Base-by-base conservation (phyloP, 2,329 filamentous ascomycete species). In the Xylaria sp. region DNA sequence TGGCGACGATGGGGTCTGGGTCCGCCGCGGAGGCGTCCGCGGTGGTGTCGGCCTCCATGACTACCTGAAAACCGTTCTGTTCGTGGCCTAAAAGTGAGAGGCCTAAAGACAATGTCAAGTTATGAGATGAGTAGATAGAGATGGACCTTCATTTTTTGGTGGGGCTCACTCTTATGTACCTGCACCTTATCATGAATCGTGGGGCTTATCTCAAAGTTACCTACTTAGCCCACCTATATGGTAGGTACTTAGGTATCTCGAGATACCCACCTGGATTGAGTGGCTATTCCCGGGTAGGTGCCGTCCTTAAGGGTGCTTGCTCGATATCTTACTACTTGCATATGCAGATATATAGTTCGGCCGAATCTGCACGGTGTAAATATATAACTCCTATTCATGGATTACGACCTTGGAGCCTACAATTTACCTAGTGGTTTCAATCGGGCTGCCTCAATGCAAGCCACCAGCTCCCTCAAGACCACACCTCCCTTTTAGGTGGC, bases 1-100 rank as follows among this genome's bases (percentile, higher is more conserved):
- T 89, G 50, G 90, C 86, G 62, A 91, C 85, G 72, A 94, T 86
- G 63, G 92, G 92, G 76, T 94, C 92, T 23, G 86, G 80, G 55
- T 89, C 86, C 51, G 64, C 65, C 1, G 32, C 32, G 1, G 69
- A 63, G 25, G 55, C 3, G 13, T 70, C 67, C 18, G 63, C 53
- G 29, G 57, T 57, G 21, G 63, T 69, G 35, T 71, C 69, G 64
- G 50, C 50, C 21, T 73, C 72, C 72, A 74, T 74, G 44, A 3
- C 54, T 42, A 2, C 1, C n/a, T 42, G 37, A 1, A 9, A 1
- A 1, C 25, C 55, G 37, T 29, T 8, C 25, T 2, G 3, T 13
- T 12, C 23, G 16, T 25, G 4, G 4, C 18, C 5, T 3, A n/a
- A 27, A 13, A 1, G 13, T 3, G 12, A 44, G 25, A 23, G 2